Evolutionary conservation across 1,284 basidiomycete species (phyloP).

Genomic region (Xerocomus nothofagi): DNA sequence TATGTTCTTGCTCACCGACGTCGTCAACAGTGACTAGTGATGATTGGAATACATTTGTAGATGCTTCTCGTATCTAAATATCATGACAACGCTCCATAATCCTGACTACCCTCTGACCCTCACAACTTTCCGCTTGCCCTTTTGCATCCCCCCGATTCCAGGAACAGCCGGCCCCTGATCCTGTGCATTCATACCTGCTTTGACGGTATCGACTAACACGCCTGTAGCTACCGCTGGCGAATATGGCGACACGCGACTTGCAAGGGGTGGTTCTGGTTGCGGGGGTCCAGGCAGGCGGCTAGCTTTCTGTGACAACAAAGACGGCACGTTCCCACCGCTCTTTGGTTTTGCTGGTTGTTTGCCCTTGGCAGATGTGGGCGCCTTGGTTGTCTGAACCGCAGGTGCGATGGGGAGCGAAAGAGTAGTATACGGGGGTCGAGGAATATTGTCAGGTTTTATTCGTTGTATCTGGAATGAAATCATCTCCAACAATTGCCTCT

Average conservation of each 20-base stretch:
- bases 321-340: slow-evolving; percentile 27
- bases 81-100: not conserved
- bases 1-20: not conserved
- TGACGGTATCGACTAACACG: slow-evolving; percentile 72
- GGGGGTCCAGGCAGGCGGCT: slow-evolving; percentile 49
- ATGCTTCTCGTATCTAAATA: slow-evolving; percentile 32
- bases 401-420: slow-evolving; percentile 20
- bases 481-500: slow-evolving; percentile 80
- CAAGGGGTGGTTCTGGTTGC: slow-evolving; percentile 52
- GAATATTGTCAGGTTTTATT: slow-evolving; percentile 69
- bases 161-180: slow-evolving; percentile 42
- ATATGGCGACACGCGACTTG: slow-evolving; percentile 56
- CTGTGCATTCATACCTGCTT: slow-evolving; percentile 74
- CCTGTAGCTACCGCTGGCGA: slow-evolving; percentile 74
- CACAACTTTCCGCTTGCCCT: slow-evolving; percentile 79
- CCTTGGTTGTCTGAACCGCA: slow-evolving; percentile 28
- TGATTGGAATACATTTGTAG: slow-evolving; percentile 24
- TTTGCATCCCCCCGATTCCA: slow-evolving; percentile 46
- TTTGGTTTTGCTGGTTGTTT: slow-evolving; percentile 46
- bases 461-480: slow-evolving; percentile 76
- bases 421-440: slow-evolving; percentile 59
- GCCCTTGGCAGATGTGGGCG: slow-evolving; percentile 39
- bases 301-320: slow-evolving; percentile 28
- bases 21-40: not conserved
- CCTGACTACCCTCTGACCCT: slow-evolving; percentile 57